phyloP scores from a whole-genome alignment of 306 rosid species.

The Cucurbita ficifolia region DNA sequence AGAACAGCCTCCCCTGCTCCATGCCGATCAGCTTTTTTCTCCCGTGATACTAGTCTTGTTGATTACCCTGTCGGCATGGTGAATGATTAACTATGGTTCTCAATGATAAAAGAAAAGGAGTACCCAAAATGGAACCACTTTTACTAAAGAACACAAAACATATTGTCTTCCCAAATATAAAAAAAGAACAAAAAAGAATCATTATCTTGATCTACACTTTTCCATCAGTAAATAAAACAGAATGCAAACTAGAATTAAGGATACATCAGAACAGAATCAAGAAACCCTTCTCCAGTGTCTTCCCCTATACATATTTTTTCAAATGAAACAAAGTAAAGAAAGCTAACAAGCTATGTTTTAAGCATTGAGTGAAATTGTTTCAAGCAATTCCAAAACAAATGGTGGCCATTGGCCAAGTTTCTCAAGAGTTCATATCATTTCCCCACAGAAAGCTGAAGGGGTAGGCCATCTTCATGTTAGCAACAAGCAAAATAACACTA shows the following conservation, averaged over 20 bases:
- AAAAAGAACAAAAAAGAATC: slow-evolving; percentile 1
- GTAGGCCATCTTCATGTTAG: slow-evolving; percentile 1
- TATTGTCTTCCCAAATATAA: not conserved
- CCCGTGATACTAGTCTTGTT: not conserved
- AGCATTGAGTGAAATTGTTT: not conserved
- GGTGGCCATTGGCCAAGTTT: not conserved
- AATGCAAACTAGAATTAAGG: not conserved
- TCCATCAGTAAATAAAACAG: not conserved
- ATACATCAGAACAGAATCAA: not conserved
- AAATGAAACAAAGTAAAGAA: not conserved
- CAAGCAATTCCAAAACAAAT: not conserved
- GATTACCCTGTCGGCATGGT: slow-evolving; percentile 2
- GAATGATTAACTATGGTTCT: not conserved
- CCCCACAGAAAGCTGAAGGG: not conserved
- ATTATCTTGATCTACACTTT: not conserved
- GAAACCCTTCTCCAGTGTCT: not conserved
- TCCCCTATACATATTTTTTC: too few species aligned
- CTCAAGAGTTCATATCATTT: not conserved
- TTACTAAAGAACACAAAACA: not conserved
- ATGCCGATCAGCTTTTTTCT: not conserved
- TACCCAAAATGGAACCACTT: slow-evolving; percentile 2
- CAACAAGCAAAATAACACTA: not conserved
- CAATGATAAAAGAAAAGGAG: not conserved
- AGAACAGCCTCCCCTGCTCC: not conserved
- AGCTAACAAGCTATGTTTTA: not conserved